Percentiles rank a stretch among this genome's conserved stretches.
Conservation (phyloP, 1,284 basidiomycete species). For the Boletus hoseneyae region DNA sequence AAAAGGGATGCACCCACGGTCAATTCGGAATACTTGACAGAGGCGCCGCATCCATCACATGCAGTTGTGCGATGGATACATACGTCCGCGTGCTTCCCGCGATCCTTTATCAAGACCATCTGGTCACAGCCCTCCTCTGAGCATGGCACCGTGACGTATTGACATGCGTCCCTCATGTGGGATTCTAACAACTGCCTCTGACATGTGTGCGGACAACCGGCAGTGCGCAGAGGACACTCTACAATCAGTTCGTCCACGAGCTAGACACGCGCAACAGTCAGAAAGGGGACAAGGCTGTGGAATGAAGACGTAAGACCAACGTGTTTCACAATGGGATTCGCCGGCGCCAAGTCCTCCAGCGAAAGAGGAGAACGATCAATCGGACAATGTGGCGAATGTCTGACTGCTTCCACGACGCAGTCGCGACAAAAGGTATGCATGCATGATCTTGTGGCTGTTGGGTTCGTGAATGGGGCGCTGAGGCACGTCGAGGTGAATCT, state of each 20-base stretch:
- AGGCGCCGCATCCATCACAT: conserved; percentile 38
- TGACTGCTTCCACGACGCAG: conserved; percentile 68
- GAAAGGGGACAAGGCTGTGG: conserved; percentile 17
- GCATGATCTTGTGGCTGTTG: conserved; percentile 69
- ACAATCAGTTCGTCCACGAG: conserved; percentile 83
- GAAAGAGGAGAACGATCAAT: conserved; percentile 71
- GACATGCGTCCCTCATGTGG: conserved; percentile 64
- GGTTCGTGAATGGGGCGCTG: conserved; percentile 72
- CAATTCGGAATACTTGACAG: conserved; percentile 34
- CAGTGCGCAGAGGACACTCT: conserved; percentile 57
- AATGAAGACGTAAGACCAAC: conserved; percentile 42
- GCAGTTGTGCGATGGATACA: conserved; percentile 36
- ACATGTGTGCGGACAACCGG: conserved; percentile 63
- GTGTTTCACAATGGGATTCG: conserved; percentile 69
- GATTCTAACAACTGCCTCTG: conserved; percentile 66
- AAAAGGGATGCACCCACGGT: conserved; percentile 32
- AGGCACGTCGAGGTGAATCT: neutral
- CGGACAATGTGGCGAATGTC: conserved; percentile 69
- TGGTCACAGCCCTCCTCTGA: conserved; percentile 44
- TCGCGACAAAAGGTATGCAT: conserved; percentile 81
- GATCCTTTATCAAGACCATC: conserved; percentile 44
- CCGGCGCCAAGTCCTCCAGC: conserved; percentile 50
- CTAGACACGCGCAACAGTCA: conserved; percentile 38
- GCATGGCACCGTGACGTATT: conserved; percentile 55
- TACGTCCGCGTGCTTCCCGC: conserved; percentile 35